These are phyloP conservation scores for Phoma herbarum DNA, from an alignment of 2,329 filamentous ascomycete species.

Conservation along the genomic window DNA sequence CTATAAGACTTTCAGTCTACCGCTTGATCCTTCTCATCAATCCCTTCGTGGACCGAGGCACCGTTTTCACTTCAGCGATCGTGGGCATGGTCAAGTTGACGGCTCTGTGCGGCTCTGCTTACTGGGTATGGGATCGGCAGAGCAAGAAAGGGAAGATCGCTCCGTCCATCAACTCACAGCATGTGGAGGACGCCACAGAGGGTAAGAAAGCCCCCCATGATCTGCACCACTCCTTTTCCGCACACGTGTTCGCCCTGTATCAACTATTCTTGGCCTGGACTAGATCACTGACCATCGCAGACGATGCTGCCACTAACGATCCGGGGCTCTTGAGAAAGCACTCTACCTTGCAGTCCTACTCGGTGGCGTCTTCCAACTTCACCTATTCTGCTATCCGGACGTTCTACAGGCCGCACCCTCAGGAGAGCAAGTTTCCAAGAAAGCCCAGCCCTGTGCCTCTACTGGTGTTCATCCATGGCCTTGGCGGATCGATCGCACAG, in stretches of 20 bases:
- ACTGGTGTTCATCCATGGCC: conserved; percentile 88
- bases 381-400: conserved; percentile 80
- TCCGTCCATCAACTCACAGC: conserved; percentile 29
- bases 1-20: conserved; percentile 41
- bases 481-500: conserved; percentile 91
- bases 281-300: conserved; percentile 24
- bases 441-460: conserved; percentile 79
- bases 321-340: conserved; percentile 82
- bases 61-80: conserved; percentile 31
- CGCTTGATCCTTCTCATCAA: conserved; percentile 34
- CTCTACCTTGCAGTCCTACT: conserved; percentile 75
- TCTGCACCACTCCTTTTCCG: conserved; percentile 16
- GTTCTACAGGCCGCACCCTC: conserved; percentile 83
- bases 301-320: conserved; percentile 67
- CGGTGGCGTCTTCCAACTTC: conserved; percentile 68
- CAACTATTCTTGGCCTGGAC: conserved; percentile 10
- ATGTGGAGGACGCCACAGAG: conserved; percentile 31
- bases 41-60: conserved; percentile 35
- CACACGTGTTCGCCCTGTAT: conserved; percentile 18
- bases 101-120: conserved; percentile 49
- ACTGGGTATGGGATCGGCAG: conserved; percentile 45
- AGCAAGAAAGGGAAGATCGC: conserved; percentile 28
- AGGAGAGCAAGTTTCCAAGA: conserved; percentile 80
- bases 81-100: conserved; percentile 53
- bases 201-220: conserved; percentile 36